A percentile compares a stretch with the other conserved stretches of the same genome.
Evolutionary conservation across 345 rosid genomes (phyloP).

Genomic region (Erodium maritimum): DNA sequence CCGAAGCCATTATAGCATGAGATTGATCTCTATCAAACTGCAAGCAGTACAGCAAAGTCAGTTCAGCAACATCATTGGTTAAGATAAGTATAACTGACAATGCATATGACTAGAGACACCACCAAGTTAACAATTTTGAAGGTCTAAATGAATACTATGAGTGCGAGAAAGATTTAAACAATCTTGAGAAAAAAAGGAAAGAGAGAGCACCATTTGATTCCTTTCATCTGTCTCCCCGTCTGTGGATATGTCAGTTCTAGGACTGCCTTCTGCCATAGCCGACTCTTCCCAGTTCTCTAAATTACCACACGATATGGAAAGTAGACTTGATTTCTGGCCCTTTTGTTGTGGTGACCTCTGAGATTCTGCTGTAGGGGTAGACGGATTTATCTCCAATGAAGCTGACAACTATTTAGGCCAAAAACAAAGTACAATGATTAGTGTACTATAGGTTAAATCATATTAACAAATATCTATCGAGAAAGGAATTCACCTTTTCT

Average conservation of each 20-base stretch:
- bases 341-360: slow-evolving; percentile 22
- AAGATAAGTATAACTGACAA: neutral
- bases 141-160: neutral
- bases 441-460: neutral
- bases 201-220: slow-evolving; percentile 59
- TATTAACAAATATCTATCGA: neutral
- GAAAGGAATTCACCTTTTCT: slow-evolving; percentile 21
- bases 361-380: slow-evolving; percentile 15
- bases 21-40: slow-evolving; percentile 61
- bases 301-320: too few relatives aligned
- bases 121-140: neutral
- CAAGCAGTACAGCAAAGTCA: slow-evolving; percentile 15
- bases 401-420: slow-evolving; percentile 14
- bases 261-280: slow-evolving; percentile 91
- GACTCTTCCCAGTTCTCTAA: slow-evolving; percentile 15
- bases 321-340: slow-evolving; percentile 24
- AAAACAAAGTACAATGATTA: neutral
- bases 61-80: slow-evolving; percentile 20
- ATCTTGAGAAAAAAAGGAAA: neutral
- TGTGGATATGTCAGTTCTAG: slow-evolving; percentile 74
- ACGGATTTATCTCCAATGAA: slow-evolving; percentile 12
- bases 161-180: neutral
- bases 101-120: slow-evolving; percentile 24
- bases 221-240: slow-evolving; percentile 86
- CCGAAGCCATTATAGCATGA: slow-evolving; percentile 42